Percentiles rank a stretch among this genome's conserved stretches.
These are phyloP conservation scores for Penicillium antarcticum DNA, from an alignment of 495 filamentous ascomycete species.

Conservation along the genomic window DNA sequence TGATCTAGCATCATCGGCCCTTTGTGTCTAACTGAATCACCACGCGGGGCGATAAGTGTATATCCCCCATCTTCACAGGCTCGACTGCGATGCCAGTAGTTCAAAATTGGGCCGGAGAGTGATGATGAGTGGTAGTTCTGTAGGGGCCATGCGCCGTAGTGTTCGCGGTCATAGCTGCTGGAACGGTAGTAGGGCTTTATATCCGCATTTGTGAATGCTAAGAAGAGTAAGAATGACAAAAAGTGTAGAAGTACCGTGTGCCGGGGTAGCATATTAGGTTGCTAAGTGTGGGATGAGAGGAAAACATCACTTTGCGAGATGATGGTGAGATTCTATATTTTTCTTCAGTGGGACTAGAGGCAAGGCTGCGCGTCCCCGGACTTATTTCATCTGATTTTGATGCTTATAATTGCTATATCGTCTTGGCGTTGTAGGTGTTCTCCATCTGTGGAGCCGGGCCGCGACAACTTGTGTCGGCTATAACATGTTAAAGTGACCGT, in stretches of 20 bases:
- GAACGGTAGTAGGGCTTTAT: neutral
- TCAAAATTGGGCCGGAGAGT: slow-evolving; percentile 35
- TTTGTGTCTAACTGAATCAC: slow-evolving; percentile 28
- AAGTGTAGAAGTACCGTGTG: neutral
- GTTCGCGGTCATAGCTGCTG: neutral
- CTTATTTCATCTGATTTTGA: too few relatives aligned
- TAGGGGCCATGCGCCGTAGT: slow-evolving; percentile 33
- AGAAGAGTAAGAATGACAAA: neutral
- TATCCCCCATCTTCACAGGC: slow-evolving; percentile 35
- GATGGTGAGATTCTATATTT: neutral
- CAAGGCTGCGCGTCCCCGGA: too few relatives aligned
- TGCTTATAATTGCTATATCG: too few relatives aligned
- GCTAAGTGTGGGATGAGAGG: neutral
- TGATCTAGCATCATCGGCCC: slow-evolving; percentile 45
- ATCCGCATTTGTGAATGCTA: neutral
- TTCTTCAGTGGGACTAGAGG: neutral
- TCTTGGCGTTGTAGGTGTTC: too few relatives aligned
- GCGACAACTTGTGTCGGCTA: too few relatives aligned
- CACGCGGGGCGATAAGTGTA: slow-evolving; percentile 43
- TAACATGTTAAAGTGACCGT: too few relatives aligned
- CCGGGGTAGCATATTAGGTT: neutral
- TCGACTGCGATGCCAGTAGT: slow-evolving; percentile 27
- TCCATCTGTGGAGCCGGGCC: too few relatives aligned
- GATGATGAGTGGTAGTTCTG: slow-evolving; percentile 37
- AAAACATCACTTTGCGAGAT: neutral